Percentiles rank a stretch among this genome's conserved stretches.
Conservation (phyloP, 2,329 filamentous ascomycete species). For the Penicillium sp. region DNA sequence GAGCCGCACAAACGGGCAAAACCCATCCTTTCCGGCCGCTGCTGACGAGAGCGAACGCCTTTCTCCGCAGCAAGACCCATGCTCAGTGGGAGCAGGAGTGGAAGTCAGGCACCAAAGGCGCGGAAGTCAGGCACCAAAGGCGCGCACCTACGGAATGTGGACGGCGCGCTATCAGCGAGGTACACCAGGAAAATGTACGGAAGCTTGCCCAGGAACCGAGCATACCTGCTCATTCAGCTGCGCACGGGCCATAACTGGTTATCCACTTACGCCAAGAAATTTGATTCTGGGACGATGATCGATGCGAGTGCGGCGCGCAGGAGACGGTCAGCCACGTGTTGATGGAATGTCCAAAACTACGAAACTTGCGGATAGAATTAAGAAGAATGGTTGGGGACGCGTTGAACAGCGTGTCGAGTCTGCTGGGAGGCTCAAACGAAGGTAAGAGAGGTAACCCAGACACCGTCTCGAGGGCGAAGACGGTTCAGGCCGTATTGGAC, state of each 20-base stretch:
- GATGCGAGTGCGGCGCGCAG: not conserved
- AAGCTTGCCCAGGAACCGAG: not conserved
- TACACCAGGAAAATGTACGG: not conserved
- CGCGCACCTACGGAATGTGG: slow-evolving; percentile 10
- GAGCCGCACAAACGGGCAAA: slow-evolving; percentile 11
- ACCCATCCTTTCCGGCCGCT: slow-evolving; percentile 15
- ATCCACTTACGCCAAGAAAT: not conserved
- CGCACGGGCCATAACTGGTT: not conserved
- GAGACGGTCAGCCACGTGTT: not conserved
- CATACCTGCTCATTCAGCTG: not conserved
- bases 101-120: too few species aligned
- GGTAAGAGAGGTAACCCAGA: too few species aligned
- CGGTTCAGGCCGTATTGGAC: too few species aligned
- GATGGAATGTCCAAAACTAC: not conserved
- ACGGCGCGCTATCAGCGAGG: slow-evolving; percentile 2
- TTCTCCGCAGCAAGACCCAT: slow-evolving; percentile 4
- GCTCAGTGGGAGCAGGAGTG: slow-evolving; percentile 6
- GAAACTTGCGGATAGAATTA: not conserved
- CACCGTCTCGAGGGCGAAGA: too few species aligned
- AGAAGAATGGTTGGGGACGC: not conserved
- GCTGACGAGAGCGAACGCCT: slow-evolving; percentile 11
- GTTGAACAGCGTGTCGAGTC: too few species aligned
- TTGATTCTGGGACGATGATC: not conserved
- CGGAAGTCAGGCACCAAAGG: slow-evolving; percentile 16
- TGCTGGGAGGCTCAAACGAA: too few species aligned